Evolutionary conservation across 2,329 filamentous ascomycete species (phyloP).

Genomic region (Fusarium scirpi): DNA sequence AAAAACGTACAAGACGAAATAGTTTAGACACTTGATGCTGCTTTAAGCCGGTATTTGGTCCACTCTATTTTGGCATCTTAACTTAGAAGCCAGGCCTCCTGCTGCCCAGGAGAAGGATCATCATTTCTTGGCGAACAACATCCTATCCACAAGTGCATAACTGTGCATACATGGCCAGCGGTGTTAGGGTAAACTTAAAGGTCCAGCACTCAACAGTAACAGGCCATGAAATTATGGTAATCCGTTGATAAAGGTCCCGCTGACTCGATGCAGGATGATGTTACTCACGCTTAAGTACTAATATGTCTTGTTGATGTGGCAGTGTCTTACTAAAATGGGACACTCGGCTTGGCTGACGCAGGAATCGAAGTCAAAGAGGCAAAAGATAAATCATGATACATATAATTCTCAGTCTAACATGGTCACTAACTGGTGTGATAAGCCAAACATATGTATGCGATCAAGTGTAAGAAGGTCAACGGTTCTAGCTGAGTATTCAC

Average conservation of each 20-base stretch:
- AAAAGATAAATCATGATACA: not conserved
- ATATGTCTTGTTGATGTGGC: not conserved
- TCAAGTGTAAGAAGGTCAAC: not conserved
- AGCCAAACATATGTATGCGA: not conserved
- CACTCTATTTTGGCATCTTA: not conserved
- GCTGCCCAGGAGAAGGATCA: not conserved
- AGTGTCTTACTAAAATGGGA: not conserved
- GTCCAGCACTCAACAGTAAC: not conserved
- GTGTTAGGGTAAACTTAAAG: constrained; percentile 23
- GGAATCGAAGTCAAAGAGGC: not conserved
- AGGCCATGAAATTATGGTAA: not conserved
- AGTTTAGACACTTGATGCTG: not conserved
- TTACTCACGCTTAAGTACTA: not conserved
- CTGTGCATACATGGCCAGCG: not conserved
- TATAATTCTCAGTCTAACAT: not conserved
- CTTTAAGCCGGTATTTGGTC: not conserved
- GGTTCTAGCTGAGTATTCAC: not conserved
- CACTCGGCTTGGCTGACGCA: not conserved
- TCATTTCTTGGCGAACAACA: not conserved
- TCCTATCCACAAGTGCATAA: not conserved
- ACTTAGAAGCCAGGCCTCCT: not conserved
- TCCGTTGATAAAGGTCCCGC: not conserved
- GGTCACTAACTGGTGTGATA: not conserved
- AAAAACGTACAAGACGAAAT: not conserved
- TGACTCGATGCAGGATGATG: not conserved